Percentiles rank a stretch among this genome's conserved stretches.
These are phyloP conservation scores for Ceratobasidium sp. DNA, from an alignment of 1,284 basidiomycete species.

Conservation along the genomic window DNA sequence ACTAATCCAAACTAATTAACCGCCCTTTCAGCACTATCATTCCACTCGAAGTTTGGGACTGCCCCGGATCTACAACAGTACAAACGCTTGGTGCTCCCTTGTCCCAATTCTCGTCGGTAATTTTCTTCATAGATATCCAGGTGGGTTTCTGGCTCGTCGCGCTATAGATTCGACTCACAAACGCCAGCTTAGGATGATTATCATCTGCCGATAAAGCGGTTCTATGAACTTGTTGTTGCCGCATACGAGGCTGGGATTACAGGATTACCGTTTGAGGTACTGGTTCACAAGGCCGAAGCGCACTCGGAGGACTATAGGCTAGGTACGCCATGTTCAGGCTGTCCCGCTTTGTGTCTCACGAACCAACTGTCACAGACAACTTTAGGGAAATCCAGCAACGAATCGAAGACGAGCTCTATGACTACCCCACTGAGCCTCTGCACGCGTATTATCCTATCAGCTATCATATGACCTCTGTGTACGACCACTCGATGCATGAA, in stretches of 20 bases:
- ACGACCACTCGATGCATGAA: slow-evolving; percentile 86
- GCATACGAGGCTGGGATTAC: slow-evolving; percentile 76
- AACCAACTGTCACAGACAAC: slow-evolving; percentile 64
- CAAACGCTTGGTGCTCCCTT: slow-evolving; percentile 76
- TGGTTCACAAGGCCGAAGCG: slow-evolving; percentile 96
- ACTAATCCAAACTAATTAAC: not conserved
- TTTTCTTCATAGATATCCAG: slow-evolving; percentile 97
- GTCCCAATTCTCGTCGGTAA: slow-evolving; percentile 76
- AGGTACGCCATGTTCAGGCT: slow-evolving; percentile 60
- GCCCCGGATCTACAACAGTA: slow-evolving; percentile 82
- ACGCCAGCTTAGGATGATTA: slow-evolving; percentile 54
- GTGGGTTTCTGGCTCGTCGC: slow-evolving; percentile 56
- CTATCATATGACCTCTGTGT: slow-evolving; percentile 88
- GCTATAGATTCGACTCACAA: slow-evolving; percentile 48
- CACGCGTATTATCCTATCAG: slow-evolving; percentile 67
- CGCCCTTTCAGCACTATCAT: slow-evolving; percentile 74
- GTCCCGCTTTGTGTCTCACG: not conserved
- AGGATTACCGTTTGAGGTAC: slow-evolving; percentile 84
- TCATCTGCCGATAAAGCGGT: slow-evolving; percentile 72
- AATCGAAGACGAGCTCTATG: slow-evolving; percentile 79
- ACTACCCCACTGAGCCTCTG: slow-evolving; percentile 64
- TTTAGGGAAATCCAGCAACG: slow-evolving; percentile 86
- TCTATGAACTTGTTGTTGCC: slow-evolving; percentile 76
- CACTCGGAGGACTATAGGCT: slow-evolving; percentile 91
- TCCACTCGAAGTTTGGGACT: slow-evolving; percentile 94